Evolutionary conservation across 805 yeast species (phyloP).

Genomic region (Dipodascus albidus): DNA sequence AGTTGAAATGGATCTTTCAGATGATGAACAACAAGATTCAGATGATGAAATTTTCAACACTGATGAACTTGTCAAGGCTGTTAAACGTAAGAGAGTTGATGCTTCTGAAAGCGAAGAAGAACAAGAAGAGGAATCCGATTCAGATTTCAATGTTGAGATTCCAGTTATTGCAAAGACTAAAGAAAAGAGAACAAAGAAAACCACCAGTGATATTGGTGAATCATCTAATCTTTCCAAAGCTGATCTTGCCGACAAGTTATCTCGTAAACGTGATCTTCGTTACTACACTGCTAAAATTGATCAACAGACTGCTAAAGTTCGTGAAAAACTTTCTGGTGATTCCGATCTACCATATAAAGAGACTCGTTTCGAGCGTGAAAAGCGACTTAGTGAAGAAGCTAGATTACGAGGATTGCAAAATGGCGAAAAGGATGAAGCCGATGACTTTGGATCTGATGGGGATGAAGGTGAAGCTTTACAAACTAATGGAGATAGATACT

Average conservation of each 20-base stretch:
- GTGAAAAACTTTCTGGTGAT: conserved; percentile 63
- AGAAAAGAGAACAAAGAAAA: conserved; percentile 23
- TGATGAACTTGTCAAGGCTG: conserved; percentile 5
- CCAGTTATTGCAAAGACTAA: conserved; percentile 33
- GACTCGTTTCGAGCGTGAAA: conserved; percentile 81
- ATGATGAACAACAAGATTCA: too few relatives aligned
- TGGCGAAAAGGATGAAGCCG: conserved; percentile 30
- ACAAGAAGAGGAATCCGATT: conserved; percentile 16
- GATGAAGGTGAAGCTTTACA: conserved; percentile 33
- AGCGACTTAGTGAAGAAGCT: conserved; percentile 78
- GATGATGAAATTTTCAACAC: conserved; percentile 7
- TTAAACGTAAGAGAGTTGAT: conserved; percentile 2
- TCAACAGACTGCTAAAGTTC: conserved; percentile 52
- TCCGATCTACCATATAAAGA: conserved; percentile 86
- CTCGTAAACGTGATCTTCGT: conserved; percentile 70
- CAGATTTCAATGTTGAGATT: conserved; percentile 40
- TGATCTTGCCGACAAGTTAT: conserved; percentile 76
- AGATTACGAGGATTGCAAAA: conserved; percentile 62
- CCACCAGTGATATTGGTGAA: conserved; percentile 48
- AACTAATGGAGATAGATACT: conserved; percentile 47
- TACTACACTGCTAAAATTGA: conserved; percentile 96
- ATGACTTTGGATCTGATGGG: conserved; percentile 27
- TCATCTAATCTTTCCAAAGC: conserved; percentile 57
- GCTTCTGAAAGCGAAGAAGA: conserved; percentile 12
- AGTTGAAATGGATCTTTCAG: conserved; percentile 2